Conservation (phyloP, 2,329 filamentous ascomycete genomes). For the Penicillium sp. region DNA sequence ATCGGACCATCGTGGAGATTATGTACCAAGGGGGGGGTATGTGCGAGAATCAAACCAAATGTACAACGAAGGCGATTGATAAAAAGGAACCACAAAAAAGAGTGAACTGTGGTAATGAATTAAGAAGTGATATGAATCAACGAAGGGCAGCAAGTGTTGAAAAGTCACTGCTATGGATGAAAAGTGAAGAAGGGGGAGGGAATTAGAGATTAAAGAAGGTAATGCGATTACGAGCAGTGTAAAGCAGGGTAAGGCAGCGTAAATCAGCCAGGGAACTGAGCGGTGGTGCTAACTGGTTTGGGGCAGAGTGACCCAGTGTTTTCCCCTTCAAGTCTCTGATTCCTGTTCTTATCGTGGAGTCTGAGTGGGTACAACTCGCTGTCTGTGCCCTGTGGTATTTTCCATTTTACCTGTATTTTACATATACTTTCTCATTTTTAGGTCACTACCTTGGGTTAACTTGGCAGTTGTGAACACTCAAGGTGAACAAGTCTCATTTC, state of each 20-base stretch:
- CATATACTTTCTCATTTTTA: not conserved
- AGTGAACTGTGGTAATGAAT: slow-evolving; percentile 16
- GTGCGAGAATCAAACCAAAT: slow-evolving; percentile 16
- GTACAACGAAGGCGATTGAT: slow-evolving; percentile 14
- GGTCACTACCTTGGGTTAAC: no score
- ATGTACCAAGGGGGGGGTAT: slow-evolving; percentile 13
- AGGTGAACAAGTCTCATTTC: no score
- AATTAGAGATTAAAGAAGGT: not conserved
- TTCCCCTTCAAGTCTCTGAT: no score
- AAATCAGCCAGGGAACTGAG: slow-evolving; percentile 2
- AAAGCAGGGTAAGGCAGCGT: no score
- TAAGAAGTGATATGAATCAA: slow-evolving; percentile 2
- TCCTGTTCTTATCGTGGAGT: not conserved
- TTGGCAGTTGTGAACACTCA: not conserved
- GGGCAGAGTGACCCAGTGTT: not conserved
- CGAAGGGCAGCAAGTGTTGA: slow-evolving; percentile 6
- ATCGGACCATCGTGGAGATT: slow-evolving; percentile 34
- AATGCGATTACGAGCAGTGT: slow-evolving; percentile 2
- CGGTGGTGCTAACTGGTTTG: not conserved
- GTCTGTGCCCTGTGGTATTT: not conserved
- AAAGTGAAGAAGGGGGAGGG: not conserved
- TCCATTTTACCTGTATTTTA: not conserved
- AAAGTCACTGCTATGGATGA: slow-evolving; percentile 1
- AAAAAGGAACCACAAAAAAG: slow-evolving; percentile 18
- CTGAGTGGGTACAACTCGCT: not conserved